Evolutionary conservation across 1,139 yeast genomes (phyloP), one percentile per base, ranked within the genome.

Genomic region (Candida mesenterica): DNA sequence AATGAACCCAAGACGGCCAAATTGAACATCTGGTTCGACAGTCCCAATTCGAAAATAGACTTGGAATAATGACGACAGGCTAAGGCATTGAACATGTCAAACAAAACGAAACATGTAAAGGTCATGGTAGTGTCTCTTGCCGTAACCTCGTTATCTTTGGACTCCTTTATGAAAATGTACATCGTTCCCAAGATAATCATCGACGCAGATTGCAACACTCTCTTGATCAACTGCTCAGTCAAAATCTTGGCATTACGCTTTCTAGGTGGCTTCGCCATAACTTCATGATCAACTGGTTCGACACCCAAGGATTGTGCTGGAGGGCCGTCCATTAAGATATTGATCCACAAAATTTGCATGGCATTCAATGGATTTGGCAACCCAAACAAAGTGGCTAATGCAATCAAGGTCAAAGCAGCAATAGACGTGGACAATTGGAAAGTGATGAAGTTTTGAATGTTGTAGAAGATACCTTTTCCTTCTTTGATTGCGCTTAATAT

Each of bases 91-190:
- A 92, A 92, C 95, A 92, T 85, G 60, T 92, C 98, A 53, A 81
- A 92, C 39, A 90, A 68, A 9, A 92, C 97, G 62, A 92, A 92
- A 57, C 97, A 87, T 0, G 97, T 92, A 55, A 92, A 92, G 0
- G 97, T 89, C 96, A 92, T 90, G n/a, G 98, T 92, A 10, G 97
- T 90, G 57, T 90, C 97, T 61, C 97, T 82, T 10, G 92, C 82
- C 3, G 97, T 88, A 39, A 90, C 80, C 43, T 74, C 75, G 38
- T 82, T 80, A 55, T 86, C 94, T 14, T 75, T 73, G 92, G 89
- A 86, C 59, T 90, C 97, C 43, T 77, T 75, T 34, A 86, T 67
- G 56, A 88, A 92, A 19, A 92, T 85, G 55, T 82, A 85, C 59
- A 89, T 71, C 0, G 97, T 92, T 30, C 97, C 98, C 20, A 72